phyloP scores from a whole-genome alignment of 1,284 basidiomycete species.

The Cryptococcus hybrid region DNA sequence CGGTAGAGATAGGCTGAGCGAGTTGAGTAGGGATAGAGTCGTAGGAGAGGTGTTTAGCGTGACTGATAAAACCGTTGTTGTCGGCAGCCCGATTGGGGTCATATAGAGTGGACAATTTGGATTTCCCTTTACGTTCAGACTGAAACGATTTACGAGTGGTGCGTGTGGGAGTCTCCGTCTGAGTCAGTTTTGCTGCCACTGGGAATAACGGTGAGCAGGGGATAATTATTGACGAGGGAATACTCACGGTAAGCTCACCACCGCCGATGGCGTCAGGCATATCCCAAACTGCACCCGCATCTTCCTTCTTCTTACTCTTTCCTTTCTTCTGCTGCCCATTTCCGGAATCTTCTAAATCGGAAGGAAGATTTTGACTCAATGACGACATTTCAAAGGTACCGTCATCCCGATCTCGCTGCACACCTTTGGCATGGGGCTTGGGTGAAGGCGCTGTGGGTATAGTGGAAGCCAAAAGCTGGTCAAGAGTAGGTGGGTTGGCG shows the following conservation, averaged over 20 bases:
- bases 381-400: conserved; percentile 16
- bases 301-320: conserved; percentile 8
- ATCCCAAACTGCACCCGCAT: conserved; percentile 40
- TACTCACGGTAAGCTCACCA: conserved; percentile 34
- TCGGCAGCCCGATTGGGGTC: background rate
- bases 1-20: conserved; percentile 1
- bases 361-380: conserved; percentile 20
- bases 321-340: conserved; percentile 10
- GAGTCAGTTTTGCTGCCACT: conserved; percentile 43
- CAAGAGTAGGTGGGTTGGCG: background rate
- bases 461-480: background rate
- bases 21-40: conserved; percentile 11
- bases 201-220: conserved; percentile 4
- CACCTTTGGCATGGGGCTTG: background rate
- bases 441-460: background rate
- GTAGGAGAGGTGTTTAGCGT: conserved; percentile 26
- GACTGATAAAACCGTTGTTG: conserved; percentile 8
- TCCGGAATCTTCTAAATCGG: background rate
- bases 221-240: background rate
- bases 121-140: conserved; percentile 15
- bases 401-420: background rate
- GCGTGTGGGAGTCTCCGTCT: conserved; percentile 4
- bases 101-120: conserved; percentile 5
- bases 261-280: conserved; percentile 29
- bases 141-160: background rate